Conservation (phyloP, 495 filamentous ascomycete genomes). For the Cercophora samala region DNA sequence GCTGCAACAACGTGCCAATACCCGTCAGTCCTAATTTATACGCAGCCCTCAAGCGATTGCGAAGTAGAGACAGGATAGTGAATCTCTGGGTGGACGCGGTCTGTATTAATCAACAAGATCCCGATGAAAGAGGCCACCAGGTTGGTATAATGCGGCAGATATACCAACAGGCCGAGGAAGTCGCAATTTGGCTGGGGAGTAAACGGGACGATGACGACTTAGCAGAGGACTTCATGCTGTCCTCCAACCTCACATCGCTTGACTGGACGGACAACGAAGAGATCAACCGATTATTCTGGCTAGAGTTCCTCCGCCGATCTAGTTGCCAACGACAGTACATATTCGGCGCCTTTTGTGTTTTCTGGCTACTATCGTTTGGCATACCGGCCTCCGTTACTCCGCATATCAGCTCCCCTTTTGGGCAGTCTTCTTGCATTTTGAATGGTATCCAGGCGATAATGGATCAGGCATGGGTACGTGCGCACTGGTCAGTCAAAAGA, state of each 20-base stretch:
- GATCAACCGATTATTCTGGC: conserved; percentile 4
- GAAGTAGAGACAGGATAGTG: conserved; percentile 3
- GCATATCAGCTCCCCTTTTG: conserved; percentile 17
- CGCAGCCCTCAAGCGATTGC: conserved; percentile 17
- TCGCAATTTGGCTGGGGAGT: conserved; percentile 23
- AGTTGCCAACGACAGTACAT: conserved; percentile 13
- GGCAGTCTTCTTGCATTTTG: conserved; percentile 15
- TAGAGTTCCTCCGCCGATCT: conserved; percentile 7
- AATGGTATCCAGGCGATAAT: conserved; percentile 21
- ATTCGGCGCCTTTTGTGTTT: conserved; percentile 23
- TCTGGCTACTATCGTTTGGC: conserved; percentile 16
- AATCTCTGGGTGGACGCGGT: conserved; percentile 14
- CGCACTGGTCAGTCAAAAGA: not conserved
- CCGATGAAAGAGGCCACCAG: conserved; percentile 18
- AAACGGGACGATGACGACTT: conserved; percentile 11
- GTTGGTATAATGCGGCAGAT: conserved; percentile 26
- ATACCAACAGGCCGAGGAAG: conserved; percentile 16
- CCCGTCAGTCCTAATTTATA: conserved; percentile 17
- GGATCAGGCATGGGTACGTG: conserved; percentile 10
- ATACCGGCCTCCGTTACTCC: conserved; percentile 13
- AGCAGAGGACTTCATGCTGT: conserved; percentile 12
- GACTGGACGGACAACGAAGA: conserved; percentile 13
- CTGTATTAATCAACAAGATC: conserved; percentile 9
- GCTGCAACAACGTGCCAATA: conserved; percentile 16
- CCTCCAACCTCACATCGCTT: not conserved